A percentile compares a stretch with the other conserved stretches of the same genome.
Evolutionary conservation across 176 grass and related monocot species (phyloP).

Genomic region (Ensete glaucum): DNA sequence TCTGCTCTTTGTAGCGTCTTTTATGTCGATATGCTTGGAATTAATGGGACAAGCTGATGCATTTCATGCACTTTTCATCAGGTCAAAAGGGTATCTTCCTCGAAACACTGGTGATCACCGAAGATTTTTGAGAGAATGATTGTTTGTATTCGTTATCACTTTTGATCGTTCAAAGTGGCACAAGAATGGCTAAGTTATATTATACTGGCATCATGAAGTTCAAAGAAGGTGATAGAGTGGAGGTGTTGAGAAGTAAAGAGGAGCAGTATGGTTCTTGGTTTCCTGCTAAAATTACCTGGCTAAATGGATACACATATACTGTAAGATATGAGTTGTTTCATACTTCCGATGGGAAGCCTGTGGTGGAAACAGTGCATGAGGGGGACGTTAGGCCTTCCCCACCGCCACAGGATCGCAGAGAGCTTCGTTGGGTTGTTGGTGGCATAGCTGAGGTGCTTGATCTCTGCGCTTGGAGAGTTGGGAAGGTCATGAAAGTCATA

Average conservation of each 20-base stretch:
- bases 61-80: neutral
- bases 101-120: neutral
- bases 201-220: constrained; percentile 29
- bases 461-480: constrained; percentile 8
- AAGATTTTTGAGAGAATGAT: neutral
- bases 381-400: constrained; percentile 21
- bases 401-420: constrained; percentile 23
- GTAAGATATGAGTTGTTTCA: constrained; percentile 17
- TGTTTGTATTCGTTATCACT: neutral
- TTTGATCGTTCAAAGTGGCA: constrained; percentile 1
- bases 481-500: constrained; percentile 7
- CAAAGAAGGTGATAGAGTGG: constrained; percentile 11
- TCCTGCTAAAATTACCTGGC: constrained; percentile 2
- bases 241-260: constrained; percentile 25
- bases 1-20: neutral
- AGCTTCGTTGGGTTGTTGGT: constrained; percentile 50
- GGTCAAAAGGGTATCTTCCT: neutral
- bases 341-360: constrained; percentile 11
- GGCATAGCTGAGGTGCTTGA: constrained; percentile 58
- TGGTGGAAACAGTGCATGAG: constrained; percentile 13
- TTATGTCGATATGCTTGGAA: neutral
- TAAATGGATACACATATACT: neutral
- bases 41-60: neutral
- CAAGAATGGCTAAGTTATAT: neutral
- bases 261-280: constrained; percentile 20